Evolutionary conservation across 768 basidiomycete genomes (phyloP).

Genomic region (Gloeopeniophorella convolvens): DNA sequence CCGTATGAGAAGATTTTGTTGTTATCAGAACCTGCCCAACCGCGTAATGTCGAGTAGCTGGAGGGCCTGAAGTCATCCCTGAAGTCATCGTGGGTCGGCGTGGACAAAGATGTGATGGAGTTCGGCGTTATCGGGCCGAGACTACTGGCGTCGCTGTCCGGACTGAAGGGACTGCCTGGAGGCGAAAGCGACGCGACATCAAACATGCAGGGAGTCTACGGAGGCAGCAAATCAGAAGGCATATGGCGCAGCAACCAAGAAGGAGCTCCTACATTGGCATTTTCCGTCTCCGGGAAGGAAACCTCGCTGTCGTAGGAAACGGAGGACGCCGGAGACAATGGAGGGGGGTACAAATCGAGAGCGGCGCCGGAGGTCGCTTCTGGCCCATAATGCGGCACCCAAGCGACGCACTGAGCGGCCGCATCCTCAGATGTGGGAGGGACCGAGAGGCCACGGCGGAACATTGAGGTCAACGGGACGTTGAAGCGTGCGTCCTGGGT

Average conservation of each 20-base stretch:
- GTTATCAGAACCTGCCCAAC: constrained; percentile 21
- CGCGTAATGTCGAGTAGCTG: constrained; percentile 19
- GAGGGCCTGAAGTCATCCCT: too few relatives aligned
- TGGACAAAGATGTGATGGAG: background rate
- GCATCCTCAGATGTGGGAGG: constrained; percentile 8
- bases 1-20: too few relatives aligned
- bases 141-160: constrained; percentile 7
- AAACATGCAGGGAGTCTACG: background rate
- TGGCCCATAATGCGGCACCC: background rate
- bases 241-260: background rate
- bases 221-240: background rate
- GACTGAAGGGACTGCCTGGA: constrained; percentile 19
- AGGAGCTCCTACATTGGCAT: constrained; percentile 5
- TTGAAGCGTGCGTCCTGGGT: constrained; percentile 30
- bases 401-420: background rate
- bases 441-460: constrained; percentile 55
- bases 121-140: constrained; percentile 4
- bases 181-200: constrained; percentile 16
- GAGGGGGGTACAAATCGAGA: constrained; percentile 8
- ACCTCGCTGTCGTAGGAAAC: constrained; percentile 16
- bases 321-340: constrained; percentile 15
- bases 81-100: background rate
- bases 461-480: constrained; percentile 56
- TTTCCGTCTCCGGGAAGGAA: constrained; percentile 17
- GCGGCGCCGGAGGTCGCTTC: background rate